A percentile compares a stretch with the other conserved stretches of the same genome.
phyloP scores from a whole-genome alignment of 208 protist genomes.

The Borovskyia barvae region DNA sequence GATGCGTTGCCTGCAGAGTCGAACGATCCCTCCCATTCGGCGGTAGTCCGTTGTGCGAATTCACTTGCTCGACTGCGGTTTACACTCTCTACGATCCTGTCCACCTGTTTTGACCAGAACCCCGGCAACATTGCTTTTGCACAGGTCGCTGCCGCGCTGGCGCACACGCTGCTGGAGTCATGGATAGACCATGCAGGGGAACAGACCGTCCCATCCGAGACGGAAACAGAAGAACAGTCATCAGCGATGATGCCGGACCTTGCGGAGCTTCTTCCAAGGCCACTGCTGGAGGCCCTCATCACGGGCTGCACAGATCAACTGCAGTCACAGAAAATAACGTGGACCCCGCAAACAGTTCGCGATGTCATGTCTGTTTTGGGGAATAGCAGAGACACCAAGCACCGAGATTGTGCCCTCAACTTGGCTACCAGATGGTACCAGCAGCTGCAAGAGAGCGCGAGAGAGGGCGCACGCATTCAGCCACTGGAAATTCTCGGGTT shows the following conservation, averaged over 20 bases:
- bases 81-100: too few relatives aligned
- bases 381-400: constrained; percentile 9
- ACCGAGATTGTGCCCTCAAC: constrained; percentile 3
- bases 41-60: too few relatives aligned
- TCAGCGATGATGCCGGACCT: neutral
- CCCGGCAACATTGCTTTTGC: too few relatives aligned
- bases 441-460: constrained; percentile 14
- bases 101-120: too few relatives aligned
- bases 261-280: neutral
- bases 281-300: neutral
- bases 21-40: too few relatives aligned
- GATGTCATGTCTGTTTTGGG: constrained; percentile 1
- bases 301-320: constrained; percentile 1
- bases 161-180: too few relatives aligned
- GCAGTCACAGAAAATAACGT: neutral
- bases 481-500: constrained; percentile 24
- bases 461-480: constrained; percentile 4
- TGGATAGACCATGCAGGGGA: too few relatives aligned
- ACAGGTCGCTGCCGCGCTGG: too few relatives aligned
- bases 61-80: too few relatives aligned
- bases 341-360: constrained; percentile 14
- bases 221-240: too few relatives aligned
- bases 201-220: too few relatives aligned
- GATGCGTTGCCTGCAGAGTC: too few relatives aligned
- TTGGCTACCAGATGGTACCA: constrained; percentile 22